Evolutionary conservation across 306 rosid genomes (phyloP).

Genomic region (Hippophae rhamnoides): DNA sequence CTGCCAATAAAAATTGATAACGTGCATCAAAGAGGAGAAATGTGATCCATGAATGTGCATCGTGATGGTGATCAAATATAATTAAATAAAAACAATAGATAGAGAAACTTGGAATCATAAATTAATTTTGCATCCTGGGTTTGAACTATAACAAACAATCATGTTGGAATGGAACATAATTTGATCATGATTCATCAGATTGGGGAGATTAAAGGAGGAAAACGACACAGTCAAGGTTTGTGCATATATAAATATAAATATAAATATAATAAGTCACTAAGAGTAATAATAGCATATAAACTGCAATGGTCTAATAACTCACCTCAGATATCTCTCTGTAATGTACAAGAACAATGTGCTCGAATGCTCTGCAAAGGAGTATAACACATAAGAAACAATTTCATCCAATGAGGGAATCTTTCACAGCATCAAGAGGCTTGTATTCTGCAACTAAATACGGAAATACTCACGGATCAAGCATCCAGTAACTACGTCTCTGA

Average conservation of each 20-base stretch:
- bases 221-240: not conserved
- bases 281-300: not conserved
- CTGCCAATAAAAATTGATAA: conserved; percentile 7
- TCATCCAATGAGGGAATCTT: conserved; percentile 1
- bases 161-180: too few species aligned
- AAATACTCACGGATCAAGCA: conserved; percentile 83
- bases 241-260: not conserved
- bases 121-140: not conserved
- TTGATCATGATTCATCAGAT: too few species aligned
- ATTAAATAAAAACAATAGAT: not conserved
- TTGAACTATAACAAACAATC: not conserved
- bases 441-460: conserved; percentile 14
- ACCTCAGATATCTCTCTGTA: conserved; percentile 82
- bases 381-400: conserved; percentile 18
- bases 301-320: conserved; percentile 19
- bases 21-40: conserved; percentile 2
- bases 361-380: conserved; percentile 62
- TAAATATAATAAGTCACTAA: not conserved
- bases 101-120: not conserved
- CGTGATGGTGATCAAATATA: not conserved
- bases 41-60: not conserved
- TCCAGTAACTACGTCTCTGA: conserved; percentile 97
- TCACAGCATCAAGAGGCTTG: conserved; percentile 12
- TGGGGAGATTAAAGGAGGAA: not conserved
- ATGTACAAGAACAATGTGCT: conserved; percentile 93